Conservation (phyloP, 2,329 filamentous ascomycete species). For the Rhytidhysteron rufulum region DNA sequence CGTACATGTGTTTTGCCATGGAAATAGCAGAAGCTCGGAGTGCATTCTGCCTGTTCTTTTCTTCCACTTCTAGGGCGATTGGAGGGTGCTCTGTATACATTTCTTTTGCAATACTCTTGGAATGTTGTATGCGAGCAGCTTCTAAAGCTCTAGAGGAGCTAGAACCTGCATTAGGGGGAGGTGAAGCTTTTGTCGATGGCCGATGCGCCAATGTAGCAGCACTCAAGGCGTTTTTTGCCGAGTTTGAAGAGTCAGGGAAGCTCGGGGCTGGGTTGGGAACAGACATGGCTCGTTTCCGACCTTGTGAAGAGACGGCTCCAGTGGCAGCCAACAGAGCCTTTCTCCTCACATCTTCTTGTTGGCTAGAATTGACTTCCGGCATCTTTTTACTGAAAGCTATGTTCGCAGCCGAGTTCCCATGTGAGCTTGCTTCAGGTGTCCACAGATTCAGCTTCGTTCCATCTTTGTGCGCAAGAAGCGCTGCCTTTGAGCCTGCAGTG, state of each 20-base stretch:
- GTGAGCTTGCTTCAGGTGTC: conserved; percentile 46
- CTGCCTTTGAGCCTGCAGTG: conserved; percentile 69
- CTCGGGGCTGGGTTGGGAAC: conserved; percentile 43
- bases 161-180: conserved; percentile 14
- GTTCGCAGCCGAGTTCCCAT: conserved; percentile 66
- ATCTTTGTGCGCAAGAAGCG: conserved; percentile 60
- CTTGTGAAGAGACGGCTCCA: conserved; percentile 61
- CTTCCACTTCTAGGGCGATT: conserved; percentile 67
- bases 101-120: conserved; percentile 65
- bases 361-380: conserved; percentile 44
- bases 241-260: conserved; percentile 57
- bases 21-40: conserved; percentile 79
- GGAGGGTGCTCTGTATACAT: conserved; percentile 78
- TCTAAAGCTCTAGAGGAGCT: conserved; percentile 51
- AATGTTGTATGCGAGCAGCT: conserved; percentile 61
- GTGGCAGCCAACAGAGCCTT: conserved; percentile 73
- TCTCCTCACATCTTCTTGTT: conserved; percentile 51
- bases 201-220: conserved; percentile 68
- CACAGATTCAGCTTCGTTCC: conserved; percentile 51
- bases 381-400: conserved; percentile 60
- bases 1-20: conserved; percentile 88
- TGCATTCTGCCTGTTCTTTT: conserved; percentile 67
- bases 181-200: conserved; percentile 19
- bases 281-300: conserved; percentile 62
- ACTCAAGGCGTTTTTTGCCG: conserved; percentile 65